Evolutionary conservation across 2,329 filamentous ascomycete genomes (phyloP).

Genomic region (Kalmusia sp.): DNA sequence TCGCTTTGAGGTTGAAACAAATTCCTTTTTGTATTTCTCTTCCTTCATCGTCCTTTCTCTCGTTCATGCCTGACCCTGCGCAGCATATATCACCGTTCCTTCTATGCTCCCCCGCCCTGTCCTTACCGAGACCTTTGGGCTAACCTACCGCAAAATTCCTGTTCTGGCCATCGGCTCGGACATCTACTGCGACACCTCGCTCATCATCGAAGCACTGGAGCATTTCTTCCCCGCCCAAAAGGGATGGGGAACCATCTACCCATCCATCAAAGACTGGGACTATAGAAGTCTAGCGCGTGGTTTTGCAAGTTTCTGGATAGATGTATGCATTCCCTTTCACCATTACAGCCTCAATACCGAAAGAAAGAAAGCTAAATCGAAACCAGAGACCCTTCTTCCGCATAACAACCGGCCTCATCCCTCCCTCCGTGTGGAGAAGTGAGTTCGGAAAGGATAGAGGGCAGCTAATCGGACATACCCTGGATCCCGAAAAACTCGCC

Average conservation of each 20-base stretch:
- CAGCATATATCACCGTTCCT: slow-evolving; percentile 47
- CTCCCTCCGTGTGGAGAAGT: slow-evolving; percentile 48
- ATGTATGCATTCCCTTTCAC: slow-evolving; percentile 24
- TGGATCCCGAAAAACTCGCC: slow-evolving; percentile 47
- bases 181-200: slow-evolving; percentile 43
- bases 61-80: too few species aligned
- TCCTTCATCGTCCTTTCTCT: neutral
- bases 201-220: slow-evolving; percentile 45
- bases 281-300: slow-evolving; percentile 47
- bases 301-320: slow-evolving; percentile 51
- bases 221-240: slow-evolving; percentile 31
- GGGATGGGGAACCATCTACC: slow-evolving; percentile 48
- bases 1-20: slow-evolving; percentile 45
- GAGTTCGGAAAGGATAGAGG: slow-evolving; percentile 48
- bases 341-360: neutral
- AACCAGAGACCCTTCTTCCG: slow-evolving; percentile 46
- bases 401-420: slow-evolving; percentile 50
- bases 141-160: slow-evolving; percentile 50
- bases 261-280: slow-evolving; percentile 30
- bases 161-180: slow-evolving; percentile 40
- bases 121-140: slow-evolving; percentile 42
- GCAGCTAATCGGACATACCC: slow-evolving; percentile 48
- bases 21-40: slow-evolving; percentile 43
- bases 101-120: slow-evolving; percentile 50
- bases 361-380: neutral